Evolutionary conservation across 2,329 filamentous ascomycete species (phyloP).

Genomic region (Nothomitra cinnamomea): DNA sequence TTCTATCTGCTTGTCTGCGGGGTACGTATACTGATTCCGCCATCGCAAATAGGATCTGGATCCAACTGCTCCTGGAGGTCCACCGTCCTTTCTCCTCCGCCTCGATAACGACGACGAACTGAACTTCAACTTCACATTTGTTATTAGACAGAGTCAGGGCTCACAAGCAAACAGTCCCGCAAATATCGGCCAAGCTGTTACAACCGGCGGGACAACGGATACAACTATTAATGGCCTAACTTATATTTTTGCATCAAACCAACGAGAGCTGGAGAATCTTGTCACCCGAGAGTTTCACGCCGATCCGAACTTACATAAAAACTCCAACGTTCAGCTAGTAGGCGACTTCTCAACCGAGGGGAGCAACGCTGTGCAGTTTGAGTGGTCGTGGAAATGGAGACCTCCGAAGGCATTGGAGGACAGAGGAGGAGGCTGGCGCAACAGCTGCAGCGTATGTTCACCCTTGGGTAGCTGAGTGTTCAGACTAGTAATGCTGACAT

Average conservation of each 20-base stretch:
- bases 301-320: conserved; percentile 94
- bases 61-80: conserved; percentile 16
- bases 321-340: conserved; percentile 87
- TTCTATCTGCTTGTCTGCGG: neutral
- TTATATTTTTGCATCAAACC: conserved; percentile 74
- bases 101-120: conserved; percentile 84
- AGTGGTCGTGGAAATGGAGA: conserved; percentile 96
- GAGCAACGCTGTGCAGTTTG: conserved; percentile 69
- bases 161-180: conserved; percentile 25
- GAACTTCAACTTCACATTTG: conserved; percentile 81
- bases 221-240: conserved; percentile 78
- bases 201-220: conserved; percentile 36
- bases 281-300: conserved; percentile 92
- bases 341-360: conserved; percentile 78
- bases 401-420: conserved; percentile 72
- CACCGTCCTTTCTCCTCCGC: conserved; percentile 67
- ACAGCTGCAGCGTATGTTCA: conserved; percentile 63
- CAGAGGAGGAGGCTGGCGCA: conserved; percentile 81
- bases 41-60: conserved; percentile 13
- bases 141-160: conserved; percentile 40
- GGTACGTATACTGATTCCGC: neutral
- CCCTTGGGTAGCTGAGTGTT: neutral
- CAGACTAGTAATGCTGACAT: neutral
- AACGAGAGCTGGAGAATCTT: conserved; percentile 78
- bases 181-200: conserved; percentile 19